Evolutionary conservation across 352 stramenopile genomes (phyloP).

Genomic region (Phytophthora sojae): DNA sequence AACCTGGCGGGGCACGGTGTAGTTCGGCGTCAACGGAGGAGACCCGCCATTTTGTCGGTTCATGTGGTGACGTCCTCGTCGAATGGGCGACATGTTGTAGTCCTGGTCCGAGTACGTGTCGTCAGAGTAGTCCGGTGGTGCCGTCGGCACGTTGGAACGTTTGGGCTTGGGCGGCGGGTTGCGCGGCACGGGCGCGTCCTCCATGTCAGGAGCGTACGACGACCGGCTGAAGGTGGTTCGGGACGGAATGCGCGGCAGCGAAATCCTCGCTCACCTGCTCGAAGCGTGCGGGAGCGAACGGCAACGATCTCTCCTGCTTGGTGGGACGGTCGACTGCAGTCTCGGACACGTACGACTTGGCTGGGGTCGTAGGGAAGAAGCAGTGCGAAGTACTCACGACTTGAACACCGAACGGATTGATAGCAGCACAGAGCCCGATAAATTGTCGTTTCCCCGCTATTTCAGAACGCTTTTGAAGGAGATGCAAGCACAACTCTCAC

Average conservation of each 20-base stretch:
- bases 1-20: conserved; percentile 46
- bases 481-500: neutral
- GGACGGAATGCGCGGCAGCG: conserved; percentile 47
- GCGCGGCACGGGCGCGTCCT: conserved; percentile 55
- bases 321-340: neutral
- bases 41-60: conserved; percentile 59
- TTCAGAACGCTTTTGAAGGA: conserved; percentile 12
- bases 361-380: conserved; percentile 12
- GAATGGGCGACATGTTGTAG: conserved; percentile 65
- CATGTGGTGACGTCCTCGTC: conserved; percentile 65
- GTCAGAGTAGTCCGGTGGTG: conserved; percentile 45
- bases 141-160: conserved; percentile 55
- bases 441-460: conserved; percentile 37
- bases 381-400: conserved; percentile 2
- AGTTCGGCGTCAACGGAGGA: conserved; percentile 70
- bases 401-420: conserved; percentile 2
- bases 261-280: conserved; percentile 44
- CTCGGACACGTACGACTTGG: conserved; percentile 4
- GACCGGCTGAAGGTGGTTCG: conserved; percentile 24
- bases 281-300: conserved; percentile 5
- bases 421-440: conserved; percentile 9
- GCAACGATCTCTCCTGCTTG: conserved; percentile 23
- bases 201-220: conserved; percentile 51
- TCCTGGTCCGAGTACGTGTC: conserved; percentile 73
- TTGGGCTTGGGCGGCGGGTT: conserved; percentile 82